Evolutionary conservation across 345 rosid species (phyloP), one percentile per base, ranked within the genome.

Genomic region (Eucalyptus erythrocorys): DNA sequence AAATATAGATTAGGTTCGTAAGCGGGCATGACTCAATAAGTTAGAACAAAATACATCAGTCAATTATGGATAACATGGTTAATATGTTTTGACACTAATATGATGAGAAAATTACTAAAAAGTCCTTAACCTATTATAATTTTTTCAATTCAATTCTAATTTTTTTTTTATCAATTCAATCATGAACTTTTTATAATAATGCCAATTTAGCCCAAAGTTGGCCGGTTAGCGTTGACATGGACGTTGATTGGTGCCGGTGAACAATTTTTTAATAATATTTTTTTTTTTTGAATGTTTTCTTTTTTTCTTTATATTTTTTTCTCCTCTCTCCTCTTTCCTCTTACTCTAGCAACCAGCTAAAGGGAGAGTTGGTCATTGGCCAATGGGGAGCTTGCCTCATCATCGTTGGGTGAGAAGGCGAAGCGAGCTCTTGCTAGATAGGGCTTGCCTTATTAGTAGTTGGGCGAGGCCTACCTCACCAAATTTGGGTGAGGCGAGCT

Each of bases 211-310:
- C 9, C 4, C 2, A 19, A 19, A 51, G 17, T 51, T 51, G 55
- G 9, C 9, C 2, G 4, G 0, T 51, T 51, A 19, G 55, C 1
- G 9, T 9, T 17, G 1, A 50, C 55, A 17, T 50, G 0, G 22
- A 6, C 4, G 2, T 50, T 1, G 1, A 16, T 8, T 0, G 16
- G 3, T 50, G 22, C 22, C 0, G 0, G 2, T 0, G 2, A 0
- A 51, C 0, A 51, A 19, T 51, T 51, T 51, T 51, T 51, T 51
- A 19, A 51, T 3, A 19, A 51, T 51, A 7, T 50, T 49, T 49
- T 49, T 15, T 50, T 16, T 50, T 15, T 50, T 50, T 6, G 1
- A 16, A 50, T 50, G 1, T 19, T 21, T 51, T 51, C 10, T 51
- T 17, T 51, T 51, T 51, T 51, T 19, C 55, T 3, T 17, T 51